Percentiles rank a stretch among this genome's conserved stretches.
phyloP scores from a whole-genome alignment of 2,329 filamentous ascomycete species.

The Colletotrichum viniferum region DNA sequence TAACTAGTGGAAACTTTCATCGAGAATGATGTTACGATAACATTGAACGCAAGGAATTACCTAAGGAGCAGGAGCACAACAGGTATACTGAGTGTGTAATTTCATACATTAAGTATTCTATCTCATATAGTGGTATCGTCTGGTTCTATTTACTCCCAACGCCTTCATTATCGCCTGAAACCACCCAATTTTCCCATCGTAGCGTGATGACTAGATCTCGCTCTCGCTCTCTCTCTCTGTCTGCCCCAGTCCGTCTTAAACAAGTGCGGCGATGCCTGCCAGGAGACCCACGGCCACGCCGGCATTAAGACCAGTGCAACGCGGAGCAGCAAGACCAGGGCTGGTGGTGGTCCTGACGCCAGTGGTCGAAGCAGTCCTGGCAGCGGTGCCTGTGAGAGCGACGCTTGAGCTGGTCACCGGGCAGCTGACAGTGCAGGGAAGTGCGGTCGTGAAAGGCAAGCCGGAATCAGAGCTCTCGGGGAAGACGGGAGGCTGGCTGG shows the following conservation, averaged over 20 bases:
- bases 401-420: conserved; percentile 33
- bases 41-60: not conserved
- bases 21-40: accelerated
- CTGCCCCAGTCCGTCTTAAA: not conserved
- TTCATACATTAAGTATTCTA: not conserved
- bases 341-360: conserved; percentile 27
- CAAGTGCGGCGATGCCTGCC: conserved; percentile 6
- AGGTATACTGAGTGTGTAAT: not conserved
- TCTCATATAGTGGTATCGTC: not conserved
- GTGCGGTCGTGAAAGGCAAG: conserved; percentile 43
- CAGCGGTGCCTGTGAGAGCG: conserved; percentile 24
- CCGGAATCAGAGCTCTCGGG: conserved; percentile 22
- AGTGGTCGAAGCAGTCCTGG: conserved; percentile 26
- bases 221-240: not conserved
- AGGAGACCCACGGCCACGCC: not conserved
- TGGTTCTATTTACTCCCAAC: not conserved
- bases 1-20: not conserved
- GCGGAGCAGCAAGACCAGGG: not conserved
- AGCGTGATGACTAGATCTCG: not conserved
- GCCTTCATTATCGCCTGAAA: not conserved
- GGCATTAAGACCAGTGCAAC: not conserved
- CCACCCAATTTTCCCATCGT: not conserved
- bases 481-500: conserved; percentile 39
- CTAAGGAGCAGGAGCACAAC: not conserved
- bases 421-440: conserved; percentile 47